A percentile compares a stretch with the other conserved stretches of the same genome.
phyloP scores from a whole-genome alignment of 192 early-diverging fungal genomes.

The Anaeromyces robustus region DNA sequence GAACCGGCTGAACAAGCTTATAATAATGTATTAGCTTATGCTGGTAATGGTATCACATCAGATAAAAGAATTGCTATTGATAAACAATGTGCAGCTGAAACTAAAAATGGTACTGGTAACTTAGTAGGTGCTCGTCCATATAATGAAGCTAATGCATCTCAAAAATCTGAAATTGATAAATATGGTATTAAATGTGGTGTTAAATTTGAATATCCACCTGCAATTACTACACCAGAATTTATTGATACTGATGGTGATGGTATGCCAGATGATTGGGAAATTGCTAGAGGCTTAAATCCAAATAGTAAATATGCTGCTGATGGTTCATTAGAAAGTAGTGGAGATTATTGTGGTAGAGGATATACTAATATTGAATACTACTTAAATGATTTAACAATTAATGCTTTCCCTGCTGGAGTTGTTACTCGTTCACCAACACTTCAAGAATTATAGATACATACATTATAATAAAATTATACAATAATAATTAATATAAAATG shows the following conservation, averaged over 20 bases:
- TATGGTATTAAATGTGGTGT: neutral
- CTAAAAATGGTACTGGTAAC: neutral
- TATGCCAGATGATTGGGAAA: neutral
- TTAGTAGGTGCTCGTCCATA: neutral
- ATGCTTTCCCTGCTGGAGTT: neutral
- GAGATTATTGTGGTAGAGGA: neutral
- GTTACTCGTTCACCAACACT: neutral
- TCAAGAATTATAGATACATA: neutral
- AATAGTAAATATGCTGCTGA: neutral
- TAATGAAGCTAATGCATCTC: neutral
- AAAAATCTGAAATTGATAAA: neutral
- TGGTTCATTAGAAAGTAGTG: neutral
- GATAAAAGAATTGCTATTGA: neutral
- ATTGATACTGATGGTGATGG: neutral
- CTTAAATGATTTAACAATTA: neutral
- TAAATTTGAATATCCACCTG: neutral
- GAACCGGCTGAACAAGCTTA: neutral
- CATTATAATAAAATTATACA: no score
- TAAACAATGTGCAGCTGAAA: neutral
- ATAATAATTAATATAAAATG: no score
- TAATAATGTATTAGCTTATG: neutral
- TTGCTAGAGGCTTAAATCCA: neutral
- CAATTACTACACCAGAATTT: neutral
- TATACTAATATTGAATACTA: neutral
- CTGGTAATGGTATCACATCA: neutral